phyloP scores from a whole-genome alignment of 1,139 yeast species.

The Candida tropicalis region DNA sequence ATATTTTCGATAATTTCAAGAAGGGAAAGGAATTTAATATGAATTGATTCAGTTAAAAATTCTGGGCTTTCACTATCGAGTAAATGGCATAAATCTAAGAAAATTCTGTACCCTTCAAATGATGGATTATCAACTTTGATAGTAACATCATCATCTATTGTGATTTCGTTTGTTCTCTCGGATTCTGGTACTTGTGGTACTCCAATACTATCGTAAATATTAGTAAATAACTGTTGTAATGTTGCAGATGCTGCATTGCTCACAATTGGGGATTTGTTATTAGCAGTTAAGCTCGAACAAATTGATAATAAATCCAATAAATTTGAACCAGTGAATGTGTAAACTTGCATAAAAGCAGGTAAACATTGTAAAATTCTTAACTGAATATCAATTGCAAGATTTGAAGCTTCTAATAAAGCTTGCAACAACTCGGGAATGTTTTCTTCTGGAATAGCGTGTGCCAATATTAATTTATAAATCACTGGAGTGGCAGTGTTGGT shows the following conservation, averaged over 20 bases:
- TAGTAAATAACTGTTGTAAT: slow-evolving; percentile 77
- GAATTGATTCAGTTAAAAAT: slow-evolving; percentile 46
- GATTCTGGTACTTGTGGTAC: slow-evolving; percentile 18
- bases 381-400: slow-evolving; percentile 79
- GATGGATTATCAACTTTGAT: slow-evolving; percentile 54
- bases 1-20: slow-evolving; percentile 80
- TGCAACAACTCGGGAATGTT: slow-evolving; percentile 59
- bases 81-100: slow-evolving; percentile 70
- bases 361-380: slow-evolving; percentile 83
- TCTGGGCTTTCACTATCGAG: slow-evolving; percentile 61
- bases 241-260: slow-evolving; percentile 94
- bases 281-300: slow-evolving; percentile 70
- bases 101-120: slow-evolving; percentile 68
- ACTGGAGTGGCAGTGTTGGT: slow-evolving; percentile 73
- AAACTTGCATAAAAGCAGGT: slow-evolving; percentile 72
- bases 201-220: slow-evolving; percentile 68
- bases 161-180: slow-evolving; percentile 29
- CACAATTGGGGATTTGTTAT: slow-evolving; percentile 74
- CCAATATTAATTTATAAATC: slow-evolving; percentile 58
- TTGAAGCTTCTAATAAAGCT: slow-evolving; percentile 73
- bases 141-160: slow-evolving; percentile 46
- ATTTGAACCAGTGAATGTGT: slow-evolving; percentile 60
- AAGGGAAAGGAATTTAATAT: slow-evolving; percentile 67
- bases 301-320: slow-evolving; percentile 64
- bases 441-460: slow-evolving; percentile 50